Base-by-base conservation (phyloP, 106 monocot species). In the Iris macrosiphon region DNA sequence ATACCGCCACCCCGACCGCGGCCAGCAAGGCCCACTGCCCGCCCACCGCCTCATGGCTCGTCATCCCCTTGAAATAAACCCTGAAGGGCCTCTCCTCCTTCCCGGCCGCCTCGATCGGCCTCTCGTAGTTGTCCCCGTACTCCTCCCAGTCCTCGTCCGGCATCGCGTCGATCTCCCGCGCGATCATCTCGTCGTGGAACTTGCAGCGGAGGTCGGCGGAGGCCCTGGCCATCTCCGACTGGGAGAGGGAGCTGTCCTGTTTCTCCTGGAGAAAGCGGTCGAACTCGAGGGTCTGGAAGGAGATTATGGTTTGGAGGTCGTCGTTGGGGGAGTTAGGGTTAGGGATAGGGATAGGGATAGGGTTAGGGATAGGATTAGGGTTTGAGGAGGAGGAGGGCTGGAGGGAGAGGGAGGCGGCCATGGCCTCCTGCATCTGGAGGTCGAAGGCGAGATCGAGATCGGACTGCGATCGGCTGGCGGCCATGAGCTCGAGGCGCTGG, bases 341-440 rank as follows among this genome's bases (percentile, higher is more conserved):
- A 61, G 57, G 66, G 1, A 44, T 55, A 6, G 41, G 48, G 27
- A 26, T 9, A 10, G 9, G 1, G 48, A 57, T 17, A 7, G 49
- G 29, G 38, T 14, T 16, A 37, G 35, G 17, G 37, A 67, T 1
- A 25, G 19, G 3, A 31, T 29, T 3, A 35, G 63, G 30, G 32
- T 66, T 28, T 60, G 69, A 13, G 29, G 66, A 27, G 51, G 60
- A 31, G 16, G 74, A 51, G 29, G 76, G 44, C 4, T 53, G 31
- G 8, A 31, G 46, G 17, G 11, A 11, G 40, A 52, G 31, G 42
- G 60, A 26, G 39, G 77, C 79, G 41, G 79, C 59, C 55, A 87
- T 75, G 46, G 88, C 84, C 42, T 88, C 94, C 31, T 88, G 30
- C 30, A 94, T 44, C 45, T 94, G 94, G 47, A 94, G 72, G 33